These are phyloP conservation scores for Mycena pura DNA, from an alignment of 768 basidiomycete genomes.

Conservation along the genomic window DNA sequence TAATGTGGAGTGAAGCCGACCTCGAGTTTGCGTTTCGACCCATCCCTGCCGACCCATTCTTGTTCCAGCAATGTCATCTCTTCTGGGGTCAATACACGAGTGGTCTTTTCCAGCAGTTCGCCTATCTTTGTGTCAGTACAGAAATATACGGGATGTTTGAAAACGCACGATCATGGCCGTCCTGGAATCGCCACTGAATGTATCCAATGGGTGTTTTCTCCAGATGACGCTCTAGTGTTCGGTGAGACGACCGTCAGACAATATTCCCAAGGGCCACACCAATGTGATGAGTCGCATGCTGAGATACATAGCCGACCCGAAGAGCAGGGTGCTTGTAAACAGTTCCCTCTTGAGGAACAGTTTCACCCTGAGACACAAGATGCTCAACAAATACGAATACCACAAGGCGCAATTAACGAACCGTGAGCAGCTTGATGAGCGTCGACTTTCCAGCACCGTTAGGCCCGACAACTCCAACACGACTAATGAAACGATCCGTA, in stretches of 20 bases:
- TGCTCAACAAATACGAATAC: slow-evolving; percentile 6
- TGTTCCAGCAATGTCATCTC: slow-evolving; percentile 80
- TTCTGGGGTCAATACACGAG: slow-evolving; percentile 87
- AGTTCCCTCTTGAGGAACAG: slow-evolving; percentile 86
- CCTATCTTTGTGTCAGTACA: slow-evolving; percentile 47
- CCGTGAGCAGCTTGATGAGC: slow-evolving; percentile 91
- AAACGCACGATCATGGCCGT: slow-evolving; percentile 90
- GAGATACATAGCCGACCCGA: slow-evolving; percentile 95
- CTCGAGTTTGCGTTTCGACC: slow-evolving; percentile 91
- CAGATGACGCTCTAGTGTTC: slow-evolving; percentile 76
- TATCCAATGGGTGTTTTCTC: slow-evolving; percentile 97
- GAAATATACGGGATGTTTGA: slow-evolving; percentile 5
- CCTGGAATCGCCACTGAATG: slow-evolving; percentile 99
- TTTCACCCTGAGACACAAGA: slow-evolving; percentile 71
- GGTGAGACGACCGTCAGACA: slow-evolving; percentile 13
- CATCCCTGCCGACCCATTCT: slow-evolving; percentile 92
- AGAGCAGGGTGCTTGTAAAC: slow-evolving; percentile 95
- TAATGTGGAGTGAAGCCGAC: slow-evolving; percentile 44
- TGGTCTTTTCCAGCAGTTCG: slow-evolving; percentile 90
- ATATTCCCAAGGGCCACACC: slow-evolving; percentile 47
- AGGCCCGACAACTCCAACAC: slow-evolving; percentile 90
- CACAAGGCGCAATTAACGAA: slow-evolving; percentile 39
- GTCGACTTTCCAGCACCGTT: slow-evolving; percentile 98
- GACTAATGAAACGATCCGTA: slow-evolving; percentile 52
- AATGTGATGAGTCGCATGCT: slow-evolving; percentile 97